Base-by-base conservation (phyloP, 2,329 filamentous ascomycete species). In the Orbilia quercus region DNA sequence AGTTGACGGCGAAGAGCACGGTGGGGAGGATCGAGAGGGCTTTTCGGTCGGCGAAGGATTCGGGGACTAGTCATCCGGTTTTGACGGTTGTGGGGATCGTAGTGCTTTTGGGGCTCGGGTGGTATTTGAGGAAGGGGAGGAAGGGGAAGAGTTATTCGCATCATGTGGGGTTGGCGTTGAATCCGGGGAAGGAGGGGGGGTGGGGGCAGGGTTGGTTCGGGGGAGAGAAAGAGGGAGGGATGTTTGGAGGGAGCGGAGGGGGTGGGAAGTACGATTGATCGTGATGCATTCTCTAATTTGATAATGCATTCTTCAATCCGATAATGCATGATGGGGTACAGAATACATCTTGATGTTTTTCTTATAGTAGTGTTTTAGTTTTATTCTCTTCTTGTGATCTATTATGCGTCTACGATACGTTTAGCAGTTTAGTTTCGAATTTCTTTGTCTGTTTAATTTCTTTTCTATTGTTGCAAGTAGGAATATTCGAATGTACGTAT, bases 1-100 rank as follows among this genome's bases (percentile, higher is more conserved):
- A 88, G 79, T 90, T 96, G 80, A 85, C 86, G 78, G 84, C 90
- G 31, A 95, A 94, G 82, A 87, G 90, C 75, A 92, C 91, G n/a
- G 88, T 91, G 69, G 88, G 87, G 60, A 85, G 85, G 66, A 82
- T 94, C 74, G 86, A 89, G 78, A 89, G 90, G 81, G 82, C 91
- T 72, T 90, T 91, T 81, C 82, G 82, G 75, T 80, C 79, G 2
- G 75, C 83, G 20, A 81, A 80, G 51, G 79, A 79, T 20, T 81
- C 82, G 58, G 78, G 81, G 20, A 76, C 78, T n/a, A 79, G 80
- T 31, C 84, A 85, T 75, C 83, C 83, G 0, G 78, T 82, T 59
- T 76, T 85, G 6, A 79, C 79, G 22, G 31, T 74, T 9, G 63
- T 78, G 44, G 55, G 59, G 7, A 38, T 72, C 16, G 40, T 75